Base-by-base conservation (phyloP, 306 rosid genomes). In the Cajanus cajan region DNA sequence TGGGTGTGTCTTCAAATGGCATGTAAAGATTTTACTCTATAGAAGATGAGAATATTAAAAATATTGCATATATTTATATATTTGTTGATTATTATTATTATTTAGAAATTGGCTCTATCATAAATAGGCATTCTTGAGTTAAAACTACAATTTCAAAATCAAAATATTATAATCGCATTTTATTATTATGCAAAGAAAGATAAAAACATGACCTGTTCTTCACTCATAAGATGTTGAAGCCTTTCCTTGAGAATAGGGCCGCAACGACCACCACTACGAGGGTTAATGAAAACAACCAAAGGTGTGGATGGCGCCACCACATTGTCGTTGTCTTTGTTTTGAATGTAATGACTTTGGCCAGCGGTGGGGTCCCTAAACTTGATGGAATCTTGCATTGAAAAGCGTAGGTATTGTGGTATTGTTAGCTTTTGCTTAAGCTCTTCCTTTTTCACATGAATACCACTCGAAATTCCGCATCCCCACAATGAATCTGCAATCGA, bases 211-310 rank as follows among this genome's bases (percentile, higher is more conserved):
- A 94, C 99, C 98, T 96, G 99, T 76, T 93, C 98, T 77, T 89
- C 97, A 16, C 97, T 83, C 83, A 96, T 90, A 61, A 93, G 69
- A 72, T 81, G 78, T 80, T 88, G 92, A 25, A 96, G 96, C 85
- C 92, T 85, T 77, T 90, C 94, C 86, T 86, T 96, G 18, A 96
- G 99, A 71, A 80, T 57, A 0, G 92, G 90, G 1, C 99, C 98
- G 4, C 84, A 88, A 10, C 99, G 90, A 0, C 98, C 99, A 16
- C 99, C 99, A 63, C 99, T 96, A 0, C 61, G 81, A 2, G 92
- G 85, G 50, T 96, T 93, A 50, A 96, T 93, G 73, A 96, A 93
- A 18, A 93, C 90, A 0, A 96, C 90, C 86, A 93, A 81, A 0
- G 98, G 98, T 19, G 83, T 57, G 41, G 68, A 79, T 0, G 96